A percentile compares a stretch with the other conserved stretches of the same genome.
Evolutionary conservation across 2,329 filamentous ascomycete genomes (phyloP).

Genomic region (Whalleya microplaca): DNA sequence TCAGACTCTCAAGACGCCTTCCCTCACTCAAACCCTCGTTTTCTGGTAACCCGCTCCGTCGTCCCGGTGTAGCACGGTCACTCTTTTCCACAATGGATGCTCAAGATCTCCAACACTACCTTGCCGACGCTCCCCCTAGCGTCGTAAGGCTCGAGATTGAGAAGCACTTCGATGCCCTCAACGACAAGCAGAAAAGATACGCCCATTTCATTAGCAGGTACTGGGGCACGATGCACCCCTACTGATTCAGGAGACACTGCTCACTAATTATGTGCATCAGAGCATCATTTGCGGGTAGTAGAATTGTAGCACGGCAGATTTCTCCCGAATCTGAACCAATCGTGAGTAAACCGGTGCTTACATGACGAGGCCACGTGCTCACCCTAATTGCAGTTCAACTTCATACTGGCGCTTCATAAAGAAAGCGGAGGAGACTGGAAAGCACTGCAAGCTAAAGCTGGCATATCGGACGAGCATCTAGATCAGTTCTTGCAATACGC

Average conservation of each 20-base stretch:
- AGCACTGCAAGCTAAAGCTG: constrained; percentile 64
- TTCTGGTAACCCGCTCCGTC: constrained; percentile 1
- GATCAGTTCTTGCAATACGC: constrained; percentile 76
- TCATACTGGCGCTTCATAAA: constrained; percentile 75
- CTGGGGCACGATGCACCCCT: constrained; percentile 23
- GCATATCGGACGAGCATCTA: constrained; percentile 66
- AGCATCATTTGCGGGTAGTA: constrained; percentile 75
- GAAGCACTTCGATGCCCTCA: constrained; percentile 84
- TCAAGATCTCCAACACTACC: constrained; percentile 72
- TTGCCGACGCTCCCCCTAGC: constrained; percentile 87
- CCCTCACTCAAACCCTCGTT: constrained; percentile 8
- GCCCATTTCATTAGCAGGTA: constrained; percentile 87
- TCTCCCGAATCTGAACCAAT: constrained; percentile 82
- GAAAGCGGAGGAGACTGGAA: constrained; percentile 72
- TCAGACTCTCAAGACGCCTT: constrained; percentile 23
- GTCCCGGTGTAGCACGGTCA: constrained; percentile 12
- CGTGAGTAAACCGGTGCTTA: constrained; percentile 25
- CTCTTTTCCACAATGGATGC: constrained; percentile 55
- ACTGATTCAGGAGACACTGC: background rate
- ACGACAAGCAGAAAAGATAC: constrained; percentile 81
- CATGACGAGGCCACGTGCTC: constrained; percentile 6
- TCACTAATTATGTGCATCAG: constrained; percentile 44
- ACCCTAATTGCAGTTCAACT: constrained; percentile 59
- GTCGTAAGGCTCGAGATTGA: constrained; percentile 89
- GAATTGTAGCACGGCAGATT: constrained; percentile 79